phyloP scores from a whole-genome alignment of 176 grass and related monocot species.

The Rhynchospora tenuis region DNA sequence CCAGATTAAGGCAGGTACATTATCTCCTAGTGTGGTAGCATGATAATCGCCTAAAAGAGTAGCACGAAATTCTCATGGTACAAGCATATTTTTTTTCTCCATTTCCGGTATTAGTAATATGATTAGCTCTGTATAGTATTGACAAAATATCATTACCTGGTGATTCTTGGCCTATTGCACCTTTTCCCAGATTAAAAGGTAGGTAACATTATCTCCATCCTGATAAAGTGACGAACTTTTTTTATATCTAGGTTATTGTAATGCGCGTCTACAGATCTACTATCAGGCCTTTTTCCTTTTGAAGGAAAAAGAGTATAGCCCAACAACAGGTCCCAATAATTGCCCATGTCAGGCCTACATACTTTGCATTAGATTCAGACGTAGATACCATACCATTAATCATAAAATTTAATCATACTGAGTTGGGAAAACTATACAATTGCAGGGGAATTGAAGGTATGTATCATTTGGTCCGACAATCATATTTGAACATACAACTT shows the following conservation, averaged over 20 bases:
- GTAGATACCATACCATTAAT: conserved; percentile 3
- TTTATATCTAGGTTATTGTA: background rate
- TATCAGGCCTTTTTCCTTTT: background rate
- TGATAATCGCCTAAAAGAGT: background rate
- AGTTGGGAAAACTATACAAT: background rate
- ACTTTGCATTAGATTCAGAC: background rate
- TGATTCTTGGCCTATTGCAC: background rate
- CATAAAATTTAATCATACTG: background rate
- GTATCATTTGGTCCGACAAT: background rate
- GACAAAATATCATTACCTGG: background rate
- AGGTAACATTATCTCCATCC: background rate
- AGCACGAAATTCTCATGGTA: background rate
- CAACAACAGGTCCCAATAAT: background rate
- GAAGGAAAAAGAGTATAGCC: background rate
- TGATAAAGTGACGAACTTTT: background rate
- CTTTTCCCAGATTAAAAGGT: background rate
- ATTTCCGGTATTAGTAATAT: background rate
- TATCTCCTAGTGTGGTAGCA: background rate
- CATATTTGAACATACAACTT: background rate
- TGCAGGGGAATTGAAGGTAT: background rate
- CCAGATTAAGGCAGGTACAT: background rate
- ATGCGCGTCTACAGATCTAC: background rate
- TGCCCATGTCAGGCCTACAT: background rate
- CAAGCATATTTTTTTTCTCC: background rate
- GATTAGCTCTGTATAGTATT: background rate